Evolutionary conservation across 1,139 yeast species (phyloP).

Genomic region (Pichia cactophila): DNA sequence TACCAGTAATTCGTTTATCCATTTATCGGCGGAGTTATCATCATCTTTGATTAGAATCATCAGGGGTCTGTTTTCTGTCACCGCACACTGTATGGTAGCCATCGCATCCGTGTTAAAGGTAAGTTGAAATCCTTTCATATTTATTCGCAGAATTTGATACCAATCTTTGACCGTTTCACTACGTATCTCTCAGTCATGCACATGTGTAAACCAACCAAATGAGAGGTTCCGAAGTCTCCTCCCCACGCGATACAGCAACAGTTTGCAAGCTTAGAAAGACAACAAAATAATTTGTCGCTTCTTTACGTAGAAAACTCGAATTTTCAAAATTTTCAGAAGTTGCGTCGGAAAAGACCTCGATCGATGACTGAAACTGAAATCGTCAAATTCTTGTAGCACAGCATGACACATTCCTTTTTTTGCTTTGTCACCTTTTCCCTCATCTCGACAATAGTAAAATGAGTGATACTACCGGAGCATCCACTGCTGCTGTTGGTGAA

Average conservation of each 20-base stretch:
- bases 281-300: no score
- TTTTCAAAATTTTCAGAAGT: no score
- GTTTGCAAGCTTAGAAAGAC: no score
- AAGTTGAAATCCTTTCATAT: background rate
- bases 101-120: slow-evolving; percentile 1
- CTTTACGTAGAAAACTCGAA: no score
- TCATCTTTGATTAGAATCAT: slow-evolving; percentile 34
- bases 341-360: no score
- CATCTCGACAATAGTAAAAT: slow-evolving; percentile 6
- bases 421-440: background rate
- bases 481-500: slow-evolving; percentile 11
- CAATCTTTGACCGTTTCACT: no score
- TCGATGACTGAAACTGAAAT: background rate
- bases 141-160: background rate
- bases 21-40: slow-evolving; percentile 20
- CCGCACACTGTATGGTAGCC: slow-evolving; percentile 34
- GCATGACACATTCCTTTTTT: background rate
- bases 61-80: slow-evolving; percentile 33
- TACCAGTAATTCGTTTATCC: slow-evolving; percentile 23
- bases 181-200: no score
- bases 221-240: slow-evolving; percentile 9
- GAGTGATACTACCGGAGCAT: slow-evolving; percentile 16
- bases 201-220: no score
- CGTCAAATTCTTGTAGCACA: background rate
- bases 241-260: slow-evolving; percentile 3